phyloP scores from a whole-genome alignment of 768 basidiomycete species.

The Clavulina sp. region DNA sequence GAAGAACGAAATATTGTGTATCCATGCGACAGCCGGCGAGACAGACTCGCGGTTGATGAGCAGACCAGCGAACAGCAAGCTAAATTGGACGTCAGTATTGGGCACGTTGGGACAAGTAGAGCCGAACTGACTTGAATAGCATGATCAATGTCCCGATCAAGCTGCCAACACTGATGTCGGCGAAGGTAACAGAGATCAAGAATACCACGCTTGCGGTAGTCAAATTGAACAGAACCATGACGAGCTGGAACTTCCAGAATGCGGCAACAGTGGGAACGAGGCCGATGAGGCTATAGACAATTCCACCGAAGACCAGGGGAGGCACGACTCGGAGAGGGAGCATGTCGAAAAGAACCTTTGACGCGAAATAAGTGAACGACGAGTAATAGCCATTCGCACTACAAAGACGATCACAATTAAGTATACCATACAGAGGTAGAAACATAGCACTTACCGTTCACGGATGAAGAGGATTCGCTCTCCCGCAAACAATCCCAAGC shows the following conservation, averaged over 20 bases:
- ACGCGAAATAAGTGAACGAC: constrained; percentile 88
- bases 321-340: constrained; percentile 88
- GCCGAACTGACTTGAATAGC: constrained; percentile 79
- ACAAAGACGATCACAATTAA: constrained; percentile 3
- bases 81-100: constrained; percentile 17
- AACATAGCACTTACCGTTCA: constrained; percentile 47
- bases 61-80: constrained; percentile 86
- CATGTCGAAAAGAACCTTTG: constrained; percentile 94
- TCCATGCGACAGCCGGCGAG: constrained; percentile 52
- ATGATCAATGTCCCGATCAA: constrained; percentile 89
- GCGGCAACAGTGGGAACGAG: constrained; percentile 75
- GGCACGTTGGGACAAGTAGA: background rate
- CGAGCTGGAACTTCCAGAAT: constrained; percentile 98
- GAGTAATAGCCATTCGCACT: constrained; percentile 97
- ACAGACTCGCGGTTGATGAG: constrained; percentile 88
- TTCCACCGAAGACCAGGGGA: constrained; percentile 86
- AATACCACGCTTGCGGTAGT: constrained; percentile 87
- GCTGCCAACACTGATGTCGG: constrained; percentile 75
- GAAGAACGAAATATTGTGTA: constrained; percentile 91
- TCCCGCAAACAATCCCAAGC: constrained; percentile 82
- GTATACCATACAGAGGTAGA: too few relatives aligned
- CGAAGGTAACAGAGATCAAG: constrained; percentile 75
- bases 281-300: constrained; percentile 88
- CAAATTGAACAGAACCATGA: constrained; percentile 89
- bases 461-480: constrained; percentile 95